phyloP scores from a whole-genome alignment of 164 flowering plant genomes.

The Magnolia officinalis region DNA sequence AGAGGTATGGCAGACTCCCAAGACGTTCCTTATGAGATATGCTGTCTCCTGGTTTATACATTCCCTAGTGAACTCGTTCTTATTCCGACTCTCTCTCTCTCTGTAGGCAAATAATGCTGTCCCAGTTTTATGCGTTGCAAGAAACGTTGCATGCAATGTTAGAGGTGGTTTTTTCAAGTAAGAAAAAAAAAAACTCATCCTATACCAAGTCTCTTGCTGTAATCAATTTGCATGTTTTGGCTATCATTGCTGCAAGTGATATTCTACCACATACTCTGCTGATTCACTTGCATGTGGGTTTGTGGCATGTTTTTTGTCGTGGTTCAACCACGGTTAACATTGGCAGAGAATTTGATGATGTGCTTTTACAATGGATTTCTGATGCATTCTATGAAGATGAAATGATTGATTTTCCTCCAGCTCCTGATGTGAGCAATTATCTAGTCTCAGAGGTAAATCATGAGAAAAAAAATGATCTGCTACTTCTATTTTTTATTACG shows the following conservation, averaged over 20 bases:
- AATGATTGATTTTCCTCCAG: conserved; percentile 45
- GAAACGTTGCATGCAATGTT: conserved; percentile 99
- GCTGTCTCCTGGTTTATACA: not conserved
- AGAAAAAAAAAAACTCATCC: conserved; percentile 20
- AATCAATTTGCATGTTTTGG: conserved; percentile 1
- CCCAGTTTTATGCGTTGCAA: conserved; percentile 90
- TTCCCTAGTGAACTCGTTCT: not conserved
- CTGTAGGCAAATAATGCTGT: conserved; percentile 72
- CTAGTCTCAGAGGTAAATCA: conserved; percentile 74
- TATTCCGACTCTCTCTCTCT: conserved; percentile 9
- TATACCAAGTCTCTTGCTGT: not conserved
- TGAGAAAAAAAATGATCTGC: not conserved
- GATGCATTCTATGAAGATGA: conserved; percentile 80
- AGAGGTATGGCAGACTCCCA: conserved; percentile 49
- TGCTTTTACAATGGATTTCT: conserved; percentile 60
- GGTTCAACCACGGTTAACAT: not conserved
- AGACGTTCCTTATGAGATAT: not conserved
- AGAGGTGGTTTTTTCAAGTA: conserved; percentile 98
- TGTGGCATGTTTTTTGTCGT: not conserved
- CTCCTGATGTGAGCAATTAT: conserved; percentile 96
- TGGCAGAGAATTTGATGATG: conserved; percentile 93
- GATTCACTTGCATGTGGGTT: not conserved
- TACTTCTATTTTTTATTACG: not conserved
- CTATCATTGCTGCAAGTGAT: not conserved
- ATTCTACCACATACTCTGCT: not conserved